Conservation (phyloP, 2,329 filamentous ascomycete genomes). For the Pseudopithomyces maydicus region DNA sequence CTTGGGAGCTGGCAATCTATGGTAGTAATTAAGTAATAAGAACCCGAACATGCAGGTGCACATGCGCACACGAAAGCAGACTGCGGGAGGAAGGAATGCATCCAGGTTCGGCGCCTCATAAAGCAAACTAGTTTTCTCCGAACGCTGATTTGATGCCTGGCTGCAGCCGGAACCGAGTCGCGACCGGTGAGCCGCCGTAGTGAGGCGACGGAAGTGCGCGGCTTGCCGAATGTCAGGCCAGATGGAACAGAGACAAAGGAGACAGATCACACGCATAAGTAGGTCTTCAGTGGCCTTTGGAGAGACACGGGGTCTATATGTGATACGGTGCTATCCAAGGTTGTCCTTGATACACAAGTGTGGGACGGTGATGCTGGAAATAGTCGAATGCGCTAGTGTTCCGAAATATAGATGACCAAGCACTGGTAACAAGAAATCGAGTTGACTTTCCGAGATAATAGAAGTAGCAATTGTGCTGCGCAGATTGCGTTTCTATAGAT, state of each 20-base stretch:
- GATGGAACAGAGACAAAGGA: slow-evolving; percentile 20
- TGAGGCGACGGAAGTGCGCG: slow-evolving; percentile 37
- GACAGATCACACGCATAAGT: slow-evolving; percentile 12
- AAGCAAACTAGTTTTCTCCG: slow-evolving; percentile 32
- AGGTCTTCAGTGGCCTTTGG: slow-evolving; percentile 16
- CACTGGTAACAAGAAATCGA: slow-evolving; percentile 2
- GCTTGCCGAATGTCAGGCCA: slow-evolving; percentile 35
- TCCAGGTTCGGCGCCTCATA: slow-evolving; percentile 30
- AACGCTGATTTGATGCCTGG: slow-evolving; percentile 33
- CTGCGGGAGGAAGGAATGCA: slow-evolving; percentile 28
- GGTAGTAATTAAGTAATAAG: slow-evolving; percentile 14
- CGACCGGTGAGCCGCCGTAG: slow-evolving; percentile 13
- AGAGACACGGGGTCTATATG: slow-evolving; percentile 11
- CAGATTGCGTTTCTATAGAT: slow-evolving; percentile 11
- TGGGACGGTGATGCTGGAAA: slow-evolving; percentile 6
- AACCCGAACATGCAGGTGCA: slow-evolving; percentile 13
- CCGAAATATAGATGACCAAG: slow-evolving; percentile 32
- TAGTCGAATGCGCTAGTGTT: slow-evolving; percentile 16
- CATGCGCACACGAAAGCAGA: slow-evolving; percentile 20
- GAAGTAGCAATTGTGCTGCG: background rate
- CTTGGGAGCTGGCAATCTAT: too few relatives aligned
- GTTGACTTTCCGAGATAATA: background rate
- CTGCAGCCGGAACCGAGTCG: slow-evolving; percentile 18
- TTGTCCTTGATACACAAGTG: background rate
- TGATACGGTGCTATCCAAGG: slow-evolving; percentile 3